phyloP scores from a whole-genome alignment of 75 land plant genomes.

The Isoetes taiwanensis region DNA sequence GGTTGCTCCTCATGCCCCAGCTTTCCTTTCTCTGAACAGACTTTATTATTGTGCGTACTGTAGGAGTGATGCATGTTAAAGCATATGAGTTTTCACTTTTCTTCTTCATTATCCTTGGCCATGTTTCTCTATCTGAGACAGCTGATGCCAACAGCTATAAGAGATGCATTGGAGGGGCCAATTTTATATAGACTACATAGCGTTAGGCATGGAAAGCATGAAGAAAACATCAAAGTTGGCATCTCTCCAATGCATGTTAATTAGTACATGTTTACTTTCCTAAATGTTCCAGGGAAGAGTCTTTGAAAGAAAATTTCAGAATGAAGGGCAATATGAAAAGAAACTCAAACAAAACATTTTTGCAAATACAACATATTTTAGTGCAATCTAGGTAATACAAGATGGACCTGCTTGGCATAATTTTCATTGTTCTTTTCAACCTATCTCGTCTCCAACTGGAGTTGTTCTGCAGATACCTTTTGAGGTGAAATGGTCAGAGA shows the following conservation, averaged over 20 bases:
- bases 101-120: too few relatives aligned
- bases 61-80: too few relatives aligned
- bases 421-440: too few relatives aligned
- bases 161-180: conserved; percentile 53
- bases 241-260: background rate
- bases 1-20: too few relatives aligned
- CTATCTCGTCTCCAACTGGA: background rate
- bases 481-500: conserved; percentile 42
- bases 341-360: conserved; percentile 30
- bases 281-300: conserved; percentile 43
- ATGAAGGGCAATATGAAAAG: conserved; percentile 76
- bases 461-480: conserved; percentile 60
- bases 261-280: background rate
- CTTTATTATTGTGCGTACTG: background rate
- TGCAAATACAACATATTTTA: conserved; percentile 45
- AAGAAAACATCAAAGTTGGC: background rate
- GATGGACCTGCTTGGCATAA: too few relatives aligned
- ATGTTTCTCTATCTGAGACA: conserved; percentile 37
- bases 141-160: conserved; percentile 50
- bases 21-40: too few relatives aligned
- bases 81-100: too few relatives aligned
- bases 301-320: conserved; percentile 57
- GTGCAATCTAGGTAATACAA: conserved; percentile 78
- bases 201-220: conserved; percentile 66
- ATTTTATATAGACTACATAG: conserved; percentile 53